phyloP scores from a whole-genome alignment of 108 stramenopile genomes.

The Skeletonema grethae region DNA sequence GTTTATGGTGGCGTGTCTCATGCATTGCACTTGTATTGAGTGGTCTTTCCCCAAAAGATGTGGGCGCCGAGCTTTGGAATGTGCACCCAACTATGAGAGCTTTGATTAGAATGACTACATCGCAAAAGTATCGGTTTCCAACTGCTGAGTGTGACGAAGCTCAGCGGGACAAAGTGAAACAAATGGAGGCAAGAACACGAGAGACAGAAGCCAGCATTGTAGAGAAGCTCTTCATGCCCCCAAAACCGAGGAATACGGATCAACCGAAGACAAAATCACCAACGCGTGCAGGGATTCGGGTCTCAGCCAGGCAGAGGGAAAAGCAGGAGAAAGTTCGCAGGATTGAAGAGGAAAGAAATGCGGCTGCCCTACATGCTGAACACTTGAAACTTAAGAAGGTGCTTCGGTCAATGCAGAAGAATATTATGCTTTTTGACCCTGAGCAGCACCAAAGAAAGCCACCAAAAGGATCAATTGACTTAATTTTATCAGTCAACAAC shows the following conservation, averaged over 20 bases:
- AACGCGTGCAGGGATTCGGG: conserved; percentile 35
- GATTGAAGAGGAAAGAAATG: conserved; percentile 52
- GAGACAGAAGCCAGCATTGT: conserved; percentile 64
- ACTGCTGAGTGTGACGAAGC: conserved; percentile 76
- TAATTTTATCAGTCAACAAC: conserved; percentile 64
- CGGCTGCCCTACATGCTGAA: conserved; percentile 40
- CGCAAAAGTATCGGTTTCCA: conserved; percentile 74
- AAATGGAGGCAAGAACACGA: conserved; percentile 50
- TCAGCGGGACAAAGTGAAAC: conserved; percentile 58
- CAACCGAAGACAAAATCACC: conserved; percentile 9
- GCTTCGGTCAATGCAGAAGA: conserved; percentile 64
- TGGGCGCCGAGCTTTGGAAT: conserved; percentile 60
- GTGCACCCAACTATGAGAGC: conserved; percentile 63
- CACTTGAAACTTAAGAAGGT: conserved; percentile 56
- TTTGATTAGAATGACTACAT: conserved; percentile 79
- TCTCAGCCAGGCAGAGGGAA: conserved; percentile 58
- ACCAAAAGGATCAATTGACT: conserved; percentile 71
- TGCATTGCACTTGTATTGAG: conserved; percentile 62
- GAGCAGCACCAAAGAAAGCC: conserved; percentile 64
- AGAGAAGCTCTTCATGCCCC: conserved; percentile 61
- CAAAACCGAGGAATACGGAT: conserved; percentile 25
- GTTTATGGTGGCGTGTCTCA: conserved; percentile 80
- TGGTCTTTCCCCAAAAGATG: conserved; percentile 46
- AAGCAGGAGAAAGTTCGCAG: conserved; percentile 45
- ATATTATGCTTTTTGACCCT: conserved; percentile 77